Conservation (phyloP, 371 early-diverging fungal species). For the Vairimorpha ceranae region DNA sequence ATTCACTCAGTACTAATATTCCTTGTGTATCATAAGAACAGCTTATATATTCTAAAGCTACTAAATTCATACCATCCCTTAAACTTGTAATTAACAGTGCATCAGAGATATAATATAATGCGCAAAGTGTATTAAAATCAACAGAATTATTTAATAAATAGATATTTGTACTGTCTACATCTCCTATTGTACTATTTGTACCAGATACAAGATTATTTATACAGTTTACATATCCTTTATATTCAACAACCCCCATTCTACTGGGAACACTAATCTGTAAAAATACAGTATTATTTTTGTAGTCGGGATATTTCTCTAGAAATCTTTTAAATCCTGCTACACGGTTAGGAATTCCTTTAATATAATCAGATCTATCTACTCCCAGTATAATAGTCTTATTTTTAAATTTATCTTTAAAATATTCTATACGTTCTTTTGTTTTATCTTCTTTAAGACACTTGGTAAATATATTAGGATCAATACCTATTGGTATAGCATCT, state of each 20-base stretch:
- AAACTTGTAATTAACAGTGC: conserved; percentile 89
- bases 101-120: conserved; percentile 86
- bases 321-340: conserved; percentile 86
- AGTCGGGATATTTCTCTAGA: conserved; percentile 77
- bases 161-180: conserved; percentile 87
- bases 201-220: conserved; percentile 88
- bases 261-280: conserved; percentile 95
- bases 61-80: conserved; percentile 98
- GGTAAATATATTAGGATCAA: conserved; percentile 84
- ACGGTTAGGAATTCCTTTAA: conserved; percentile 98
- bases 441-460: conserved; percentile 67
- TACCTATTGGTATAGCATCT: conserved; percentile 89
- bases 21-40: conserved; percentile 78
- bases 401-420: conserved; percentile 73
- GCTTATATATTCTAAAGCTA: conserved; percentile 90
- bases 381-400: conserved; percentile 86
- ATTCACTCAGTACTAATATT: conserved; percentile 86
- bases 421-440: conserved; percentile 70
- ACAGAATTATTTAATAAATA: conserved; percentile 92
- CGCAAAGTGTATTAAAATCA: conserved; percentile 80
- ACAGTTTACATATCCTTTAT: conserved; percentile 74
- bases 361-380: conserved; percentile 95
- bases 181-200: conserved; percentile 87
- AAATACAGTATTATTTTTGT: conserved; percentile 74
- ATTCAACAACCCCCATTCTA: conserved; percentile 83